Evolutionary conservation across 1,139 yeast genomes (phyloP).

Genomic region (Geotrichum australiense): DNA sequence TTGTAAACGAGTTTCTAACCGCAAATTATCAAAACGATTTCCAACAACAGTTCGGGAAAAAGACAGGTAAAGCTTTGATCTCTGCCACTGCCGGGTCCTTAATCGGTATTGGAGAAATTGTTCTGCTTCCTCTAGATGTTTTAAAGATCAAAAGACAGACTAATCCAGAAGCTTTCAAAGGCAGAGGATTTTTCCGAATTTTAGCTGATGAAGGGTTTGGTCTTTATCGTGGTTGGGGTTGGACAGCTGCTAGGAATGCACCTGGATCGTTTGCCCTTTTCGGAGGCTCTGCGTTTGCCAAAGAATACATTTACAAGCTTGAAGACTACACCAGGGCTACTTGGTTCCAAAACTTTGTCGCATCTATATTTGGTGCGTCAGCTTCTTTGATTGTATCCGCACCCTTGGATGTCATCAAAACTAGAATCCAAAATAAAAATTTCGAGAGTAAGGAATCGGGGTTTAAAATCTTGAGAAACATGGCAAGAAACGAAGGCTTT

Average conservation of each 20-base stretch:
- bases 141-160: constrained; percentile 98
- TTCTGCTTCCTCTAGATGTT: constrained; percentile 89
- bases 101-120: constrained; percentile 97
- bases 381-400: constrained; percentile 96
- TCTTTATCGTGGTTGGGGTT: constrained; percentile 97
- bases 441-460: constrained; percentile 96
- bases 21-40: constrained; percentile 62
- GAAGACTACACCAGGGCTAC: constrained; percentile 84
- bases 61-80: constrained; percentile 92
- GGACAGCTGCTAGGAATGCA: constrained; percentile 99
- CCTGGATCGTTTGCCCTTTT: constrained; percentile 97
- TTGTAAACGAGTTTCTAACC: constrained; percentile 86
- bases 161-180: constrained; percentile 94
- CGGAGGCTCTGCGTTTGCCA: constrained; percentile 98
- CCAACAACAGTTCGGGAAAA: constrained; percentile 76
- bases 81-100: constrained; percentile 97
- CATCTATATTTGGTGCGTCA: constrained; percentile 95
- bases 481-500: constrained; percentile 74
- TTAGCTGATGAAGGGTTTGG: constrained; percentile 86
- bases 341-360: constrained; percentile 89
- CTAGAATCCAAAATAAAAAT: constrained; percentile 94
- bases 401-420: constrained; percentile 95
- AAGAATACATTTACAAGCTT: constrained; percentile 85
- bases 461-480: constrained; percentile 81
- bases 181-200: constrained; percentile 88